Evolutionary conservation across 2,329 filamentous ascomycete genomes (phyloP).

Genomic region (Aspergillus clavatus): DNA sequence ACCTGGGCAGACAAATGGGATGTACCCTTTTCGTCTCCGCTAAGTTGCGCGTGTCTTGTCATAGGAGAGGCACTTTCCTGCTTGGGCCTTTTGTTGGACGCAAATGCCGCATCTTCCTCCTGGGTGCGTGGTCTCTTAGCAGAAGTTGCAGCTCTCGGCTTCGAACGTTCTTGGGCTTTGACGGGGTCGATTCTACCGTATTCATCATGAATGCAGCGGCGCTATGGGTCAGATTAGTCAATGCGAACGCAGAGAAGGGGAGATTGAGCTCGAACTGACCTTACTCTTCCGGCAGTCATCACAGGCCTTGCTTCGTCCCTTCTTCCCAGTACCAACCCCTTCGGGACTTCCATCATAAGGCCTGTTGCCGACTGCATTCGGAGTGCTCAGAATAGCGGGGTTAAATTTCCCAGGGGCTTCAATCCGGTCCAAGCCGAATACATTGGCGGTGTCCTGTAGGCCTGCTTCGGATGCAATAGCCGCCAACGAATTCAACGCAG

Average conservation of each 20-base stretch:
- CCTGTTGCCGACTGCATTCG: slow-evolving; percentile 22
- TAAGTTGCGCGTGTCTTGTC: slow-evolving; percentile 19
- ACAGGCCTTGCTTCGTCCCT: slow-evolving; percentile 60
- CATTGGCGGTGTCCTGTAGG: slow-evolving; percentile 23
- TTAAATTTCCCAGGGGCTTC: slow-evolving; percentile 26
- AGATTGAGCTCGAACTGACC: slow-evolving; percentile 42
- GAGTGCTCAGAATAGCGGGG: slow-evolving; percentile 24
- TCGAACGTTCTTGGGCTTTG: slow-evolving; percentile 58
- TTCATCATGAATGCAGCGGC: slow-evolving; percentile 63
- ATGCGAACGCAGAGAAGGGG: slow-evolving; percentile 2
- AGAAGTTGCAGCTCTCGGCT: slow-evolving; percentile 54
- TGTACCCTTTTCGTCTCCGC: slow-evolving; percentile 15
- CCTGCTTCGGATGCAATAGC: slow-evolving; percentile 35
- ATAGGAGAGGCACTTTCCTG: slow-evolving; percentile 30
- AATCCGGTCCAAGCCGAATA: slow-evolving; percentile 24
- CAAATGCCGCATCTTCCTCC: slow-evolving; percentile 33
- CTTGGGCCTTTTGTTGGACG: slow-evolving; percentile 31
- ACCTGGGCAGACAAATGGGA: slow-evolving; percentile 7
- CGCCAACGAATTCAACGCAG: slow-evolving; percentile 36
- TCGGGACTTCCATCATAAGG: slow-evolving; percentile 30
- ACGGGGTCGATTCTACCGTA: slow-evolving; percentile 60
- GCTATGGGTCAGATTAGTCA: slow-evolving; percentile 40
- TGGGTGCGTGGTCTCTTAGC: slow-evolving; percentile 49
- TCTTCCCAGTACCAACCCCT: slow-evolving; percentile 44
- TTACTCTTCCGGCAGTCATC: slow-evolving; percentile 64